Percentiles rank a stretch among this genome's conserved stretches.
These are phyloP conservation scores for Daldinia eschscholtzii DNA, from an alignment of 2,329 filamentous ascomycete genomes.

Conservation along the genomic window DNA sequence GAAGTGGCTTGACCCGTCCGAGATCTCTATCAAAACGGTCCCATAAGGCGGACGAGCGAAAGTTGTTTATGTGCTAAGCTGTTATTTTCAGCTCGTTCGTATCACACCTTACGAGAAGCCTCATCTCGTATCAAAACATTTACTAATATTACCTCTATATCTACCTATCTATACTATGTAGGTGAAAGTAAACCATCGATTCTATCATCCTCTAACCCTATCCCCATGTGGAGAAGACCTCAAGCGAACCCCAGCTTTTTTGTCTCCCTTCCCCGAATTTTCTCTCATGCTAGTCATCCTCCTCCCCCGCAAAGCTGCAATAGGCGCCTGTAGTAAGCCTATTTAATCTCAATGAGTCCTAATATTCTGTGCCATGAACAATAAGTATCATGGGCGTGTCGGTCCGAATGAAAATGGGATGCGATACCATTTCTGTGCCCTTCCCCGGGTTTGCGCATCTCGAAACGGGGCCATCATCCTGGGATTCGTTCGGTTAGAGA, in stretches of 20 bases:
- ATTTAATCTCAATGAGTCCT: conserved; percentile 18
- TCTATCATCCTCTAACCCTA: neutral
- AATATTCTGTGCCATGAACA: conserved; percentile 11
- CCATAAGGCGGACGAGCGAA: neutral
- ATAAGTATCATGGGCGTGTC: conserved; percentile 25
- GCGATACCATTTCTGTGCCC: conserved; percentile 33
- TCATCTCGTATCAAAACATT: conserved; percentile 1
- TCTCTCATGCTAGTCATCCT: conserved; percentile 9
- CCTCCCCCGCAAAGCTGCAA: conserved; percentile 39
- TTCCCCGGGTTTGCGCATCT: conserved; percentile 39
- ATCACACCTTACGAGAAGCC: conserved; percentile 2
- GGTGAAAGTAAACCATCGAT: neutral
- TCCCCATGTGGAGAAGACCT: conserved; percentile 30
- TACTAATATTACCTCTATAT: neutral
- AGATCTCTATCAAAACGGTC: conserved; percentile 2
- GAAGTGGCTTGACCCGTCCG: conserved; percentile 9
- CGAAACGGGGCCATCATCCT: conserved; percentile 24
- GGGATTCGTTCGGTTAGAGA: conserved; percentile 30
- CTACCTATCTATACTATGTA: neutral
- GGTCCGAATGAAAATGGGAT: conserved; percentile 37
- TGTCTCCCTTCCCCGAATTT: conserved; percentile 7
- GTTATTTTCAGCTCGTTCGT: conserved; percentile 18
- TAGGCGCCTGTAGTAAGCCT: conserved; percentile 32
- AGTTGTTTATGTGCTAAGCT: neutral
- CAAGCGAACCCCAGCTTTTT: conserved; percentile 43